Evolutionary conservation across 1,284 basidiomycete genomes (phyloP).

Genomic region (Fomitiporia mediterranea): DNA sequence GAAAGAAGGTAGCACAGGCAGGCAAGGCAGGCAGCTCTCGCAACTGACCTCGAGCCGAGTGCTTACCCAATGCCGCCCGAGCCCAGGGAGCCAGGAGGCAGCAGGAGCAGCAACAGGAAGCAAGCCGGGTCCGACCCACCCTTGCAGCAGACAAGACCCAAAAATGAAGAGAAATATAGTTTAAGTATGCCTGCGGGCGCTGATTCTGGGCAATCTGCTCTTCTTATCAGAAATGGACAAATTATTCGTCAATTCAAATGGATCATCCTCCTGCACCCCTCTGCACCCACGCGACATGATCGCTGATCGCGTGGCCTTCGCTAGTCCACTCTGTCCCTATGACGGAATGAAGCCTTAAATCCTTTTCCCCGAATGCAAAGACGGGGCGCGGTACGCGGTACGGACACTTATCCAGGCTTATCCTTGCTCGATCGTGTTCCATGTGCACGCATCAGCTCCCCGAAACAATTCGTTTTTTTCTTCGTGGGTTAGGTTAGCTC

Average conservation of each 20-base stretch:
- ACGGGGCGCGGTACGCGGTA: background rate
- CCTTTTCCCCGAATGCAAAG: background rate
- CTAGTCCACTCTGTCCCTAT: background rate
- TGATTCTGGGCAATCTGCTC: too few relatives aligned
- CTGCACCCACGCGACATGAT: background rate
- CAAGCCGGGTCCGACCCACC: too few relatives aligned
- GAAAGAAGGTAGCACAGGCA: background rate
- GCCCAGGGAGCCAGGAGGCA: too few relatives aligned
- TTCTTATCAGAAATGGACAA: slow-evolving; percentile 3
- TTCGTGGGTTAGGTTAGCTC: too few relatives aligned
- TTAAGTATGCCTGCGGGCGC: too few relatives aligned
- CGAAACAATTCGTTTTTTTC: too few relatives aligned
- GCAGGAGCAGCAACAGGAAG: too few relatives aligned
- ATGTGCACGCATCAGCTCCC: too few relatives aligned
- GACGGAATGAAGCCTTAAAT: background rate
- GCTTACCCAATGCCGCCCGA: slow-evolving; percentile 10
- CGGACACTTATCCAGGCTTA: too few relatives aligned
- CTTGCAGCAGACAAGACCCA: too few relatives aligned
- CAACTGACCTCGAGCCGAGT: background rate
- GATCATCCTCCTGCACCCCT: background rate
- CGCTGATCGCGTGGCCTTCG: background rate
- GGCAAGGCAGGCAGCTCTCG: background rate
- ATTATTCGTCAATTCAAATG: background rate
- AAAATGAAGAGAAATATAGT: too few relatives aligned
- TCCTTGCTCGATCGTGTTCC: too few relatives aligned